phyloP scores from a whole-genome alignment of 2,329 filamentous ascomycete species.

The Hypoxylon sp. region DNA sequence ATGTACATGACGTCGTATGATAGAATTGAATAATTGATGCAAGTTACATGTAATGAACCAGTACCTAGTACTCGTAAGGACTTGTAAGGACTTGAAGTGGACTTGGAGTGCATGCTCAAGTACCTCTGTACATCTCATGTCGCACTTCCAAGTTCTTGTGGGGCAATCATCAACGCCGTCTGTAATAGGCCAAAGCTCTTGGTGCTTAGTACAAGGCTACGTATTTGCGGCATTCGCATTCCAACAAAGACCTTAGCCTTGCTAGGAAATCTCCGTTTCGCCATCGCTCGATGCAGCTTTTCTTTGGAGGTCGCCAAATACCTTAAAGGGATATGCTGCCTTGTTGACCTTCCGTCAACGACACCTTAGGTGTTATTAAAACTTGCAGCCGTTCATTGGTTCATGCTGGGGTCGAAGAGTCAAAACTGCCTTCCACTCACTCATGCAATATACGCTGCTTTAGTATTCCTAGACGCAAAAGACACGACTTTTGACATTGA shows the following conservation, averaged over 20 bases:
- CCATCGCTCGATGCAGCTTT: background rate
- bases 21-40: constrained; percentile 47
- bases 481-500: background rate
- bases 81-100: background rate
- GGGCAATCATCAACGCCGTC: constrained; percentile 11
- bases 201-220: constrained; percentile 37
- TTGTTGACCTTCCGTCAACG: constrained; percentile 20
- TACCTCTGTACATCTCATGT: constrained; percentile 6
- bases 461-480: background rate
- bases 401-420: background rate
- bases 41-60: constrained; percentile 6
- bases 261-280: constrained; percentile 12
- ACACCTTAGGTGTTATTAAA: constrained; percentile 35
- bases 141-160: background rate
- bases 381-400: constrained; percentile 8
- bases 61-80: too few species aligned
- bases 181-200: constrained; percentile 31
- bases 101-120: background rate
- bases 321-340: constrained; percentile 26
- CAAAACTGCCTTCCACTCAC: background rate
- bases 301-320: background rate
- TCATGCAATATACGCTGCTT: background rate
- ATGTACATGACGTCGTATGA: constrained; percentile 53
- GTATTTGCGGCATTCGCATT: constrained; percentile 21
- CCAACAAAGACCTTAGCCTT: constrained; percentile 30